Conservation (phyloP, 495 filamentous ascomycete species). For the Jackrogersella minutella region DNA sequence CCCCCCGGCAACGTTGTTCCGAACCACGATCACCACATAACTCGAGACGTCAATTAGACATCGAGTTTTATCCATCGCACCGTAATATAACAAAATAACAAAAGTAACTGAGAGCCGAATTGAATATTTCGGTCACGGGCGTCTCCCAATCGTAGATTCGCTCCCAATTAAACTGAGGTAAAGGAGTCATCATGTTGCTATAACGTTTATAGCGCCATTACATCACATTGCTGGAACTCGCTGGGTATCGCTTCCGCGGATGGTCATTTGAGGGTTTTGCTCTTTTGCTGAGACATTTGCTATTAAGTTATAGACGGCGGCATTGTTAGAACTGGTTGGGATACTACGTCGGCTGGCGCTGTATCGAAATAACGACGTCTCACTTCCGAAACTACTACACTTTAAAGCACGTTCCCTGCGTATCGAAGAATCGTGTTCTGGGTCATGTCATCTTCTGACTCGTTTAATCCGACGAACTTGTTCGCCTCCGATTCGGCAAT, state of each 20-base stretch:
- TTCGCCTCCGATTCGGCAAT: conserved; percentile 28
- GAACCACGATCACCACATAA: conserved; percentile 18
- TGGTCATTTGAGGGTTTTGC: not conserved
- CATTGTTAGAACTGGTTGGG: not conserved
- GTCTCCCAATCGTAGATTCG: not conserved
- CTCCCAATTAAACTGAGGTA: conserved; percentile 24
- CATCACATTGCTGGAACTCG: conserved; percentile 26
- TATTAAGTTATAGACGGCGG: not conserved
- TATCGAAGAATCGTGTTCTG: not conserved
- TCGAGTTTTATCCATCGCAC: conserved; percentile 14
- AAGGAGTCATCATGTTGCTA: conserved; percentile 34
- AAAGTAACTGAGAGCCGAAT: not conserved
- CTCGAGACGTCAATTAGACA: conserved; percentile 22
- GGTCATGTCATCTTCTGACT: conserved; percentile 36
- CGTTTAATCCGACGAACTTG: conserved; percentile 26
- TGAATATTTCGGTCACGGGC: not conserved
- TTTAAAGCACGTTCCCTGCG: not conserved
- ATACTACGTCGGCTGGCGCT: conserved; percentile 3
- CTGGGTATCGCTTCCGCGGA: conserved; percentile 8
- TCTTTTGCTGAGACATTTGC: not conserved
- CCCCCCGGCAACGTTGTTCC: conserved; percentile 30
- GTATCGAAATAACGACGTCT: conserved; percentile 8
- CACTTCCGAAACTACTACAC: not conserved
- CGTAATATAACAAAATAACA: not conserved
- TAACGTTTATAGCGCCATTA: conserved; percentile 14